Evolutionary conservation across 2,329 filamentous ascomycete genomes (phyloP), one percentile per base, ranked within the genome.

Genomic region (Fusarium sp.): DNA sequence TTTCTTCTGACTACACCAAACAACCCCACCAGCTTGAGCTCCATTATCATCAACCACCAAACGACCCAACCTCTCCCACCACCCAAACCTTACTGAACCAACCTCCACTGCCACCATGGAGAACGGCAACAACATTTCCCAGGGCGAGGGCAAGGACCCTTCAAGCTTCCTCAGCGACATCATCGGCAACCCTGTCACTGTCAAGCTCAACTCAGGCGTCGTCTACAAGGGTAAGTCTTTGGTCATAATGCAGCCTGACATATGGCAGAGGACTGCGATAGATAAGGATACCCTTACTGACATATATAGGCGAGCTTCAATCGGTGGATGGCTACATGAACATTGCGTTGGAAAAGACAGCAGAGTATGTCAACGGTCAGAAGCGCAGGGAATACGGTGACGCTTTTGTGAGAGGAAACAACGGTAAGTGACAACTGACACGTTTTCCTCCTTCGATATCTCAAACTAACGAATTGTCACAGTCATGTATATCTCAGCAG

Each of bases 291-390:
- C 15, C 14, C 68, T 76, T 14, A 75, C 43, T 30, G 3, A 15
- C 16, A 27, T 69, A 27, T 9, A 8, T 8, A 98, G 95, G 96
- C 74, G 94, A 98, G 80, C 88, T 98, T 40, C 95, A 98, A 80
- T 97, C 95, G 1, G 95, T 99, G 52, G 96, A 99, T 81, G 96
- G 96, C 55, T 99, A 98, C 83, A 99, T 99, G 96, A 99, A 99
- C 83, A 98, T 99, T 79, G 95, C 96, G 15, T 88, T 99, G 30
- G 96, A 99, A 82, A 96, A 97, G 83, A 97, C 94, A 22, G 91
- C 93, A 72, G 96, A 99, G 83, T 94, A 91, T 75, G 92, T 98
- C 73, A 92, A 97, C 77, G 95, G 95, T 44, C 88, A 90, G 71
- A 89, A 95, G 82, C 88, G 92, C 76, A 88, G 93, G 76, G 92